Conservation (phyloP, 768 basidiomycete species). For the Leccinum sublutescens region DNA sequence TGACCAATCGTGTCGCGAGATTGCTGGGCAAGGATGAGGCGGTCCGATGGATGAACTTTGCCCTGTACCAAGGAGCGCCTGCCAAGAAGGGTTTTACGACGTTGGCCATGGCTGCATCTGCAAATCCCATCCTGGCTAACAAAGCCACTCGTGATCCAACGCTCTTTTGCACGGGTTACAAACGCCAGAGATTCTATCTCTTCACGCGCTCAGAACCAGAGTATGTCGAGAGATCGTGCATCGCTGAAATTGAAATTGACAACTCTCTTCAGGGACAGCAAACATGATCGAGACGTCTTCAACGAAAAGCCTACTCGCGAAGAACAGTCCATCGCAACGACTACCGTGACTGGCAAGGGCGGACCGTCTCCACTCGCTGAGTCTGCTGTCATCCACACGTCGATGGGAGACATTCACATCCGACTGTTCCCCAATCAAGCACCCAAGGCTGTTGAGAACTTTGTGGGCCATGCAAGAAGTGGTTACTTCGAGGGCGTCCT, state of each 20-base stretch:
- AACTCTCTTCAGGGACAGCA: slow-evolving; percentile 60
- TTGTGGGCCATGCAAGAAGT: slow-evolving; percentile 86
- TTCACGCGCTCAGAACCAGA: slow-evolving; percentile 91
- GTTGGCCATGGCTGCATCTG: slow-evolving; percentile 91
- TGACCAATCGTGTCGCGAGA: slow-evolving; percentile 88
- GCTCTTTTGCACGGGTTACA: slow-evolving; percentile 90
- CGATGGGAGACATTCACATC: slow-evolving; percentile 89
- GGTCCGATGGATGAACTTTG: slow-evolving; percentile 83
- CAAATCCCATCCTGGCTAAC: slow-evolving; percentile 90
- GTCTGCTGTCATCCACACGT: slow-evolving; percentile 90
- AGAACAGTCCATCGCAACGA: slow-evolving; percentile 83
- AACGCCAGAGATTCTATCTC: slow-evolving; percentile 89
- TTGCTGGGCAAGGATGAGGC: slow-evolving; percentile 93
- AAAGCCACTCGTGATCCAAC: slow-evolving; percentile 86
- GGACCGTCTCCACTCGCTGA: slow-evolving; percentile 74
- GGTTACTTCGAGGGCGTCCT: slow-evolving; percentile 91
- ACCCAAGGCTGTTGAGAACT: slow-evolving; percentile 97
- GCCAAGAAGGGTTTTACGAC: slow-evolving; percentile 84
- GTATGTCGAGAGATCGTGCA: slow-evolving; percentile 45
- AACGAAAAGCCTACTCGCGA: slow-evolving; percentile 97
- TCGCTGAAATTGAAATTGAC: background rate
- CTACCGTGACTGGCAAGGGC: slow-evolving; percentile 45
- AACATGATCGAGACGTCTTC: slow-evolving; percentile 94
- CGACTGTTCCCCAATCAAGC: slow-evolving; percentile 88
- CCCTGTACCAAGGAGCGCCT: slow-evolving; percentile 92